These are phyloP conservation scores for Agaricus sinodeliciosus DNA, from an alignment of 768 basidiomycete genomes.

Conservation along the genomic window DNA sequence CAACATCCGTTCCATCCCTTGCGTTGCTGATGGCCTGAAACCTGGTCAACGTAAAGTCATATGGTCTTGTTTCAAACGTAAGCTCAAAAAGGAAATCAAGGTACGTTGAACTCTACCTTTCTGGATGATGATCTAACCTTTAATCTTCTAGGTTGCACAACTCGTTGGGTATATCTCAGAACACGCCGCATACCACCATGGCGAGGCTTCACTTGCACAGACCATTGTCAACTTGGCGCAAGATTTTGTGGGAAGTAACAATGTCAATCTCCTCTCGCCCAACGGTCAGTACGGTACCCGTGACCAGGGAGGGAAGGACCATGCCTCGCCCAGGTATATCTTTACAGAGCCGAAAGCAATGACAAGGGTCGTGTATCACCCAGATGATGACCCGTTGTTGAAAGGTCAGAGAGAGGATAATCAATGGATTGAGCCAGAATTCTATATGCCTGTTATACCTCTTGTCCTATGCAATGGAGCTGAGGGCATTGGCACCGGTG, in stretches of 20 bases:
- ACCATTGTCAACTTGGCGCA: slow-evolving; percentile 96
- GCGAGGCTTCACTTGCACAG: slow-evolving; percentile 77
- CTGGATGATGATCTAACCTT: not conserved
- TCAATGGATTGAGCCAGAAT: slow-evolving; percentile 83
- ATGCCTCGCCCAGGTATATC: slow-evolving; percentile 95
- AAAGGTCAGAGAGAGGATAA: slow-evolving; percentile 84
- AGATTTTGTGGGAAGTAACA: slow-evolving; percentile 92
- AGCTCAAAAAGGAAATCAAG: slow-evolving; percentile 89
- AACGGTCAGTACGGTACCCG: slow-evolving; percentile 97
- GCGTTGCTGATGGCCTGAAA: slow-evolving; percentile 88
- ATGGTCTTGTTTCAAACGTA: slow-evolving; percentile 94
- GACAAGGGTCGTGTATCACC: slow-evolving; percentile 72
- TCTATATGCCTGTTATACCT: slow-evolving; percentile 87
- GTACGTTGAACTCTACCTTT: slow-evolving; percentile 25
- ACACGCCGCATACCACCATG: slow-evolving; percentile 95
- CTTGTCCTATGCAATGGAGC: slow-evolving; percentile 89
- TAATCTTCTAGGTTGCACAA: slow-evolving; percentile 67
- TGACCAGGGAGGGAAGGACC: slow-evolving; percentile 89
- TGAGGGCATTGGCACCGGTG: slow-evolving; percentile 96
- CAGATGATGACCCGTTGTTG: slow-evolving; percentile 82
- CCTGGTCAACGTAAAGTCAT: slow-evolving; percentile 97
- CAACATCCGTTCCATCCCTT: slow-evolving; percentile 96
- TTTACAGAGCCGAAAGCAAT: slow-evolving; percentile 75
- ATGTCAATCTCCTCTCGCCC: slow-evolving; percentile 81
- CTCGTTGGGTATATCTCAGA: slow-evolving; percentile 93